phyloP scores from a whole-genome alignment of 2,329 filamentous ascomycete species.

The Fusarium sp. region DNA sequence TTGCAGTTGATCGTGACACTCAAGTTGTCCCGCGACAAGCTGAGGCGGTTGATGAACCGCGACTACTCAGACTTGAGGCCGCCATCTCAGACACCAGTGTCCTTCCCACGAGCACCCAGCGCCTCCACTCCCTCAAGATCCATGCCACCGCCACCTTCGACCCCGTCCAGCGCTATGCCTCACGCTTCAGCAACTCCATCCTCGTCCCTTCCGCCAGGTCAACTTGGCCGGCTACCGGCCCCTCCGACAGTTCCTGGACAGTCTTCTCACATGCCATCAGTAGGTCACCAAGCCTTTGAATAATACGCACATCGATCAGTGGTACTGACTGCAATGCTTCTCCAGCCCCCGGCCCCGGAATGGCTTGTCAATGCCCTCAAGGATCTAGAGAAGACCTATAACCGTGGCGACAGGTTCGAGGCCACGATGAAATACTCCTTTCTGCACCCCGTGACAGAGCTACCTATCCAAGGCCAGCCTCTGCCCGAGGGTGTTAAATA shows the following conservation, averaged over 20 bases:
- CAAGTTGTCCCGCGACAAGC: conserved; percentile 75
- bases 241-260: conserved; percentile 68
- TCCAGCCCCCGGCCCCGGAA: conserved; percentile 81
- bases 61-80: conserved; percentile 53
- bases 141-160: conserved; percentile 51
- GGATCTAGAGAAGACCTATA: conserved; percentile 75
- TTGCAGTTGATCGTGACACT: conserved; percentile 78
- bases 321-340: conserved; percentile 29
- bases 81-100: conserved; percentile 49
- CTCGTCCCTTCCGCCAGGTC: conserved; percentile 57
- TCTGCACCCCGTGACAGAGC: conserved; percentile 76
- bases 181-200: conserved; percentile 48
- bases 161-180: conserved; percentile 50
- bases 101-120: conserved; percentile 46
- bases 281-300: conserved; percentile 56
- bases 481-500: conserved; percentile 74
- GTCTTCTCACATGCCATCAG: conserved; percentile 61
- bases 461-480: conserved; percentile 66
- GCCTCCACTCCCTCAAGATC: conserved; percentile 44
- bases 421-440: conserved; percentile 90
- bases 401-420: conserved; percentile 82
- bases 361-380: conserved; percentile 84
- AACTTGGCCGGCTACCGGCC: conserved; percentile 75
- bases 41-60: conserved; percentile 72
- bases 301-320: neutral